phyloP scores from a whole-genome alignment of 345 rosid genomes.

The Sisymbrium irio region DNA sequence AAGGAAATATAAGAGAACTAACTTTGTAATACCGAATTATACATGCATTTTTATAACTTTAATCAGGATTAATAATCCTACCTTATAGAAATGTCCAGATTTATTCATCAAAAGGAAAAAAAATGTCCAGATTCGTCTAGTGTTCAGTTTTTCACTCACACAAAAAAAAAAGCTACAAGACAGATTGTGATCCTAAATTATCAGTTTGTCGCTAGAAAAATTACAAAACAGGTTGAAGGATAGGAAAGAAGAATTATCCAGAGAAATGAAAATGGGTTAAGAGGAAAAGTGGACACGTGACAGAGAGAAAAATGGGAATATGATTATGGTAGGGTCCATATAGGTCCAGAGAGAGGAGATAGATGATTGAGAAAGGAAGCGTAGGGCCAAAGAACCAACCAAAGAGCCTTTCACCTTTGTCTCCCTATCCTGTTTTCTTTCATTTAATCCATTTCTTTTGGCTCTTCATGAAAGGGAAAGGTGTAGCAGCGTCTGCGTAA shows the following conservation, averaged over 20 bases:
- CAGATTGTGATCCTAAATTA: background rate
- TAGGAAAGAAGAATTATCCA: background rate
- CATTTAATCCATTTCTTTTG: constrained; percentile 19
- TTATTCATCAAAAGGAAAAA: too few species aligned
- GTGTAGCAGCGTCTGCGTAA: background rate
- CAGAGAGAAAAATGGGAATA: constrained; percentile 3
- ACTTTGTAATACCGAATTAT: background rate
- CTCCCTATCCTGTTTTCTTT: constrained; percentile 21
- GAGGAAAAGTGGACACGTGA: constrained; percentile 25
- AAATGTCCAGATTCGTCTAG: background rate
- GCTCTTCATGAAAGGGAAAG: constrained; percentile 37
- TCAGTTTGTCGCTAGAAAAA: background rate
- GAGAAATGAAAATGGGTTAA: background rate
- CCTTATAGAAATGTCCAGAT: too few species aligned
- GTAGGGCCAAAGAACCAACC: constrained; percentile 30
- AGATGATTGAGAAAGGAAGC: constrained; percentile 16
- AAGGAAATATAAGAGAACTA: background rate
- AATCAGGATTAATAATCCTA: too few species aligned
- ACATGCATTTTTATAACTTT: too few species aligned
- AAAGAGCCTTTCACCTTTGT: constrained; percentile 21
- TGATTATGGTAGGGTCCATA: constrained; percentile 14
- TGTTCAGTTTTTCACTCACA: background rate
- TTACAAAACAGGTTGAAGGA: background rate
- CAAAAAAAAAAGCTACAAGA: background rate
- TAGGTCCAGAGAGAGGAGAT: constrained; percentile 8